phyloP scores from a whole-genome alignment of 2,329 filamentous ascomycete species.

The Chaetomium sp. region DNA sequence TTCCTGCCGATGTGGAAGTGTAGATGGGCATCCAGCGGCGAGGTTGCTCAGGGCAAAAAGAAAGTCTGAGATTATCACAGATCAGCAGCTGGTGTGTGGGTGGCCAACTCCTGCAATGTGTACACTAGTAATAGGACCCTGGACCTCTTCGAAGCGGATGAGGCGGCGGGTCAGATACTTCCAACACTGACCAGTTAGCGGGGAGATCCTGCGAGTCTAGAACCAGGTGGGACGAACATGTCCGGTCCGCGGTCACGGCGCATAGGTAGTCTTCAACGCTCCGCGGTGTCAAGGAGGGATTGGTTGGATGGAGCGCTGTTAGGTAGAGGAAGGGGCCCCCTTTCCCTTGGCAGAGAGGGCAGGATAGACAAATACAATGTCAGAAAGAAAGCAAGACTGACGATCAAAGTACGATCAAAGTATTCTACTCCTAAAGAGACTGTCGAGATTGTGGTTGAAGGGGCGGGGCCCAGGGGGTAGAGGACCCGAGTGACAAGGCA shows the following conservation, averaged over 20 bases:
- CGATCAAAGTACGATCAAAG: background rate
- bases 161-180: slow-evolving; percentile 10
- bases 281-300: slow-evolving; percentile 9
- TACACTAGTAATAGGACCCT: slow-evolving; percentile 12
- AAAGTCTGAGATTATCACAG: slow-evolving; percentile 1
- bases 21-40: background rate
- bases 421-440: background rate
- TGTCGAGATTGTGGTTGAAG: background rate
- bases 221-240: slow-evolving; percentile 3
- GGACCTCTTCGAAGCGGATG: slow-evolving; percentile 10
- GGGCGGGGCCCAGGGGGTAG: background rate
- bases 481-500: background rate
- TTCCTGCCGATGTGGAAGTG: background rate
- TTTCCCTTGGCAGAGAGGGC: slow-evolving; percentile 2
- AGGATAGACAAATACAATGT: background rate
- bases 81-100: slow-evolving; percentile 21
- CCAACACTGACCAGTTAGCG: slow-evolving; percentile 12
- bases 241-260: slow-evolving; percentile 4
- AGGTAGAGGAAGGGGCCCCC: background rate
- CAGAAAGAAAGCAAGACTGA: background rate
- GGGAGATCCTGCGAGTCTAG: slow-evolving; percentile 14
- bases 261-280: background rate
- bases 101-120: slow-evolving; percentile 21
- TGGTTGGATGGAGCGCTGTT: slow-evolving; percentile 8
- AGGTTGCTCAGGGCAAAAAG: background rate